Evolutionary conservation across 257 asterid species (phyloP), one percentile per base, ranked within the genome.

Genomic region (Solanum dulcamara): DNA sequence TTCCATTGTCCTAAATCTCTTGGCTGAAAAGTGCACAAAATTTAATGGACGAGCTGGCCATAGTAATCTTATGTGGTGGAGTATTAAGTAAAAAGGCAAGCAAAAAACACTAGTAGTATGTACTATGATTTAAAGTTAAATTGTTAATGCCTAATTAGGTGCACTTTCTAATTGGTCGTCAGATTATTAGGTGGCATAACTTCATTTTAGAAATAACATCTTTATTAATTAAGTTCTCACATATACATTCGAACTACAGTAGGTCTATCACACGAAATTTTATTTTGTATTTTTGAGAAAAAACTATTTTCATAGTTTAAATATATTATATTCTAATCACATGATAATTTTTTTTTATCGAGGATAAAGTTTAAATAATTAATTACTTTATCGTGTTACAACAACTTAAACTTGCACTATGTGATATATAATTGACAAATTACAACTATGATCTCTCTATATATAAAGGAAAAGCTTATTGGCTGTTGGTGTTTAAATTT

Each of bases 221-320:
- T 0, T 68, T 10, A 51, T 22, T 20, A 1, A 11, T 20, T 11
- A 38, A 11, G 9, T 11, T 38, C 7, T 20, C 28, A 9, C 28
- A 10, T 2, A 12, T 6, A 40, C 2, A n/a, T 0, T 40, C 1
- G 0, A 42, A 13, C 5, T n/a, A 74, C 6, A 40, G 1, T 74
- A 13, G n/a, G 10, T 74, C 12, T 74, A 40, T 38, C n/a, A 13
- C 6, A 13, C 12, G 15, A 14, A 74, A 30, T 15, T 6, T 14
- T 30, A 32, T 3, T 14, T 14, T 30, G 5, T 7, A 30, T 15
- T 15, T 12, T 12, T 14, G 2, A 33, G 5, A 32, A 66, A 9
- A 30, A 7, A 32, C 28, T 12, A 13, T 14, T 14, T 66, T 6
- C 3, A 62, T 0, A 0, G 7, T 26, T n/a, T 59, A 10, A n/a